Conservation (phyloP, 768 basidiomycete genomes). For the Kwoniella sp. region DNA sequence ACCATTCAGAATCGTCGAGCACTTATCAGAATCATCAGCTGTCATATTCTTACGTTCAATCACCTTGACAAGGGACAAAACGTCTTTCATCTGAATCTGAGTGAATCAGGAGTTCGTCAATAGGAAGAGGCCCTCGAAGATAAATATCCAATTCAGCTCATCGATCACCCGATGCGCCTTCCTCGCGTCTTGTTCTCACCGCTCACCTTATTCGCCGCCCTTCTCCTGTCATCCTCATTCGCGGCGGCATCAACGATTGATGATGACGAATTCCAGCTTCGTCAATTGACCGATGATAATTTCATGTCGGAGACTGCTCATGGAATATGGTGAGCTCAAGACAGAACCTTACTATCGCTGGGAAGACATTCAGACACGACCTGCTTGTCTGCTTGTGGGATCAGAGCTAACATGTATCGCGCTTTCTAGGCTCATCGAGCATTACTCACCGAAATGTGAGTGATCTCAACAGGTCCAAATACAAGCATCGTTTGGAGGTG, state of each 20-base stretch:
- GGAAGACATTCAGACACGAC: too few species aligned
- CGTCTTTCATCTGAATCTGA: too few species aligned
- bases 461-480: too few species aligned
- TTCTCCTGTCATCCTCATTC: constrained; percentile 6
- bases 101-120: too few species aligned
- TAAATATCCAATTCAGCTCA: neutral
- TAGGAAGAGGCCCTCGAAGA: too few species aligned
- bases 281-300: constrained; percentile 54
- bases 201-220: constrained; percentile 14
- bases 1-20: too few species aligned
- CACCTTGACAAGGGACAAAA: too few species aligned
- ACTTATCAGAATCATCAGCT: too few species aligned
- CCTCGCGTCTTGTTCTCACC: constrained; percentile 22
- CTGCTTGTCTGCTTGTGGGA: too few species aligned
- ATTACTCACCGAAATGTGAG: constrained; percentile 80
- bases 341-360: too few species aligned
- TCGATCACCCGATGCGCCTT: constrained; percentile 10
- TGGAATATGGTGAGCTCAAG: constrained; percentile 53
- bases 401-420: neutral
- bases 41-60: too few species aligned
- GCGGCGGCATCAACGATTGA: constrained; percentile 9
- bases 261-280: constrained; percentile 38
- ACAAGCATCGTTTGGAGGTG: too few species aligned
- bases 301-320: constrained; percentile 44
- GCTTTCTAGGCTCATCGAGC: constrained; percentile 72